phyloP scores from a whole-genome alignment of 2,329 filamentous ascomycete genomes.

The Aspergillus tubingensis region DNA sequence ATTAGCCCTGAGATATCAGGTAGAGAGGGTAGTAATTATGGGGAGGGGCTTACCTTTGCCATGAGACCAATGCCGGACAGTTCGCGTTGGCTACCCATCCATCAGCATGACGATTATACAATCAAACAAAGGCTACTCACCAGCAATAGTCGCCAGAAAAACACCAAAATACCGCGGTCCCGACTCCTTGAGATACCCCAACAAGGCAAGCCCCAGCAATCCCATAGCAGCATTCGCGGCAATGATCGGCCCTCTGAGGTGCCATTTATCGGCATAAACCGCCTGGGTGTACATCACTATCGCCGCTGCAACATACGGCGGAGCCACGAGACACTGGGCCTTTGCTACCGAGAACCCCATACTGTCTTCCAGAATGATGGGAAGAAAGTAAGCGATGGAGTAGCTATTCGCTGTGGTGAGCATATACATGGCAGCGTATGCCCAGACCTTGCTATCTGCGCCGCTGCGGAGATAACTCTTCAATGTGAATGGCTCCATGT shows the following conservation, averaged over 20 bases:
- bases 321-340: constrained; percentile 71
- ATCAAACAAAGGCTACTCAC: constrained; percentile 53
- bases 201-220: constrained; percentile 67
- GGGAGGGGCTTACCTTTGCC: constrained; percentile 60
- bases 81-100: neutral
- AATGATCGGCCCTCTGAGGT: constrained; percentile 65
- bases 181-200: constrained; percentile 62
- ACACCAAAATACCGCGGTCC: constrained; percentile 69
- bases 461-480: constrained; percentile 51
- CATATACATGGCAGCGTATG: constrained; percentile 56
- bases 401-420: constrained; percentile 70
- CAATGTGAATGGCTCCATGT: constrained; percentile 50
- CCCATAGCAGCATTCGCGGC: constrained; percentile 64
- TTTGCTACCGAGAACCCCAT: constrained; percentile 66
- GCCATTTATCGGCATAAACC: constrained; percentile 65
- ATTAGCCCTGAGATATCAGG: neutral
- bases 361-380: constrained; percentile 66
- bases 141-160: constrained; percentile 70
- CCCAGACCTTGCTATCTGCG: constrained; percentile 57
- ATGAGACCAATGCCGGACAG: constrained; percentile 62
- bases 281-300: constrained; percentile 65
- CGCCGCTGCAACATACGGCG: constrained; percentile 70
- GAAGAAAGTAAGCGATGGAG: constrained; percentile 75
- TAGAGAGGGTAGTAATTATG: too few relatives aligned
- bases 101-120: neutral